Evolutionary conservation across 257 asterid species (phyloP).

Genomic region (Apocynum venetum): DNA sequence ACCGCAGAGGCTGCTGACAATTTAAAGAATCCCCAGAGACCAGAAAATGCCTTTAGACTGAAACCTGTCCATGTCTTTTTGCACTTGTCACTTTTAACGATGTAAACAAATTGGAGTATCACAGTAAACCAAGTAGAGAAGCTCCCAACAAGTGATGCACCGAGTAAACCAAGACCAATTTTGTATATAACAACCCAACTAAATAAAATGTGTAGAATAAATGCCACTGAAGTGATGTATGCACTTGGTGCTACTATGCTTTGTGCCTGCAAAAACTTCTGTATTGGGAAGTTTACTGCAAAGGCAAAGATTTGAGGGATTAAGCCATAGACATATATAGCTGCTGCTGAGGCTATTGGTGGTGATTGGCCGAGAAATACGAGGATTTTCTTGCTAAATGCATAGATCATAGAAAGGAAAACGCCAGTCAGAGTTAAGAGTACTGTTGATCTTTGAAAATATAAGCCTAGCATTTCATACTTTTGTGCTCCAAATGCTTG

Average conservation of each 20-base stretch:
- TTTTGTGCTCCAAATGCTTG: conserved; percentile 29
- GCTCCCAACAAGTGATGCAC: conserved; percentile 14
- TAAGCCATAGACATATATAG: conserved; percentile 23
- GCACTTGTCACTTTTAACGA: conserved; percentile 24
- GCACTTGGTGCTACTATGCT: conserved; percentile 34
- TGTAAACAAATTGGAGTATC: conserved; percentile 22
- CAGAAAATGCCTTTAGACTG: conserved; percentile 20
- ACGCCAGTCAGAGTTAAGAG: conserved; percentile 40
- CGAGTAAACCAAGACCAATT: conserved; percentile 21
- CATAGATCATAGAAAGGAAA: conserved; percentile 14
- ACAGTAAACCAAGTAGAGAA: conserved; percentile 28
- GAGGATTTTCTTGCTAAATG: conserved; percentile 19
- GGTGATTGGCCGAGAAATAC: conserved; percentile 24
- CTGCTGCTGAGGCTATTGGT: conserved; percentile 23
- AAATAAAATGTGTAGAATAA: conserved; percentile 16
- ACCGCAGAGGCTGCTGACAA: conserved; percentile 36
- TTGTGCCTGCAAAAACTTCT: conserved; percentile 28
- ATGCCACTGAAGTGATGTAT: conserved; percentile 21
- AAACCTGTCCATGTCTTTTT: conserved; percentile 29
- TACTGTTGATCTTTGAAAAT: conserved; percentile 32
- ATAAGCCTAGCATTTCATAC: conserved; percentile 27
- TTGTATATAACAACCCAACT: conserved; percentile 22
- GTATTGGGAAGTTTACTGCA: conserved; percentile 28
- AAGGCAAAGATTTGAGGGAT: conserved; percentile 33
- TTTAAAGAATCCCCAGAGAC: conserved; percentile 26